Conservation (phyloP, 2,329 filamentous ascomycete genomes). For the Xylariaceae sp. region DNA sequence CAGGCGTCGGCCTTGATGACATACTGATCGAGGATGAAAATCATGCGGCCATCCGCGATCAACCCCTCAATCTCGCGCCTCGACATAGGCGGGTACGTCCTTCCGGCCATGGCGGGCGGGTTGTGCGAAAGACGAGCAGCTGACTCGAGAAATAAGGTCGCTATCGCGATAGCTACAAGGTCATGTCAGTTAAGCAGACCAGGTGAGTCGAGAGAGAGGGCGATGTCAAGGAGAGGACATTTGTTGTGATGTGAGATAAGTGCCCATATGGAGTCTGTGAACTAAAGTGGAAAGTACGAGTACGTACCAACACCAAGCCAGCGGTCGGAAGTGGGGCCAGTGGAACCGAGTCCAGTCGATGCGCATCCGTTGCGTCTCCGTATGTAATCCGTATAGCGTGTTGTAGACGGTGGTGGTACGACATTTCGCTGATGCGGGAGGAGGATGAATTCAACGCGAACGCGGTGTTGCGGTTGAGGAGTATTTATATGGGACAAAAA, state of each 20-base stretch:
- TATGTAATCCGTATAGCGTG: too few species aligned
- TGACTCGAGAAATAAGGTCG: not conserved
- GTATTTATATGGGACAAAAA: too few species aligned
- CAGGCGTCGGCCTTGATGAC: conserved; percentile 87
- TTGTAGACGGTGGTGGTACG: not conserved
- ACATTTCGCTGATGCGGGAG: not conserved
- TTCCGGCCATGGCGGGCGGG: conserved; percentile 27
- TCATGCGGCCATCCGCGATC: conserved; percentile 73
- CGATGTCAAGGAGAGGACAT: not conserved
- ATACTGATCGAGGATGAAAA: conserved; percentile 75
- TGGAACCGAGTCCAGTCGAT: not conserved
- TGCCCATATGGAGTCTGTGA: not conserved
- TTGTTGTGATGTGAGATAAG: not conserved
- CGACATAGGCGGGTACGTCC: conserved; percentile 45
- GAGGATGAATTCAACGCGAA: not conserved
- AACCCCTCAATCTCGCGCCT: conserved; percentile 68
- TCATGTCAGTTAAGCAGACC: not conserved
- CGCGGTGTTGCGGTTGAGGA: too few species aligned
- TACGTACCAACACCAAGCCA: not conserved
- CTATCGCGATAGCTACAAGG: not conserved
- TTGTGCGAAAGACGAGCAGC: not conserved
- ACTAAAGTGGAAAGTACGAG: not conserved
- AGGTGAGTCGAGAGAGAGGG: not conserved
- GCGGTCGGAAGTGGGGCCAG: not conserved
- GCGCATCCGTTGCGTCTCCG: too few species aligned